Conservation (phyloP, 179 eudicot genomes). For the Silene noctiflora region DNA sequence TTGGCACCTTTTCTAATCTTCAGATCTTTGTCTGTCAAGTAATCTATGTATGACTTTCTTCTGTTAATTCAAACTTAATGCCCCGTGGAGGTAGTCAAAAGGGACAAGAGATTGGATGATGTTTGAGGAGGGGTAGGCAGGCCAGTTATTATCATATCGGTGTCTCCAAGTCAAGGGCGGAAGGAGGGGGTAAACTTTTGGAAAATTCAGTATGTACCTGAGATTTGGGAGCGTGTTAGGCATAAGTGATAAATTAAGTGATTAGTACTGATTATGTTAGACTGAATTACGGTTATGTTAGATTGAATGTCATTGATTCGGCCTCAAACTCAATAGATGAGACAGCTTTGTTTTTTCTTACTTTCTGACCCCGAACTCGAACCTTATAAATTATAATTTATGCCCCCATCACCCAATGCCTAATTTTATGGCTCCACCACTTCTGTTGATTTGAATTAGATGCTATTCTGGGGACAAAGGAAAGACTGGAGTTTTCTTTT, state of each 20-base stretch:
- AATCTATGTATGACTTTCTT: not conserved
- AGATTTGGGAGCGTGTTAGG: not conserved
- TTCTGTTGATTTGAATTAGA: too few relatives aligned
- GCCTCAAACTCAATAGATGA: not conserved
- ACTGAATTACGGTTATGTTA: not conserved
- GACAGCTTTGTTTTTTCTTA: not conserved
- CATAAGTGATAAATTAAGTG: not conserved
- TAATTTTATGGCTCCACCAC: too few relatives aligned
- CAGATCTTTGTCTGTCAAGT: not conserved
- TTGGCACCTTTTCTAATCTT: slow-evolving; percentile 2
- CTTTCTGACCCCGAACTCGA: not conserved
- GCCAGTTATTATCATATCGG: too few relatives aligned
- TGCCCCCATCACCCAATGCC: too few relatives aligned
- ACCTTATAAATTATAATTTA: too few relatives aligned
- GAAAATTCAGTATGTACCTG: not conserved
- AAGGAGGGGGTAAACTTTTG: not conserved
- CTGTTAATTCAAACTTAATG: not conserved
- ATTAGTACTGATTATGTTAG: not conserved
- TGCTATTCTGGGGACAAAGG: too few relatives aligned
- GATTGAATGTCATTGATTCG: not conserved
- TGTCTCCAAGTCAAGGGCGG: too few relatives aligned
- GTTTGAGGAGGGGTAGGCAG: too few relatives aligned
- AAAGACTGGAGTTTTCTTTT: too few relatives aligned
- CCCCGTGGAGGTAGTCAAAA: not conserved
- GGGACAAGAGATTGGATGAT: too few relatives aligned